Base-by-base conservation (phyloP, 371 early-diverging fungal genomes). In the Mucor circinelloides region DNA sequence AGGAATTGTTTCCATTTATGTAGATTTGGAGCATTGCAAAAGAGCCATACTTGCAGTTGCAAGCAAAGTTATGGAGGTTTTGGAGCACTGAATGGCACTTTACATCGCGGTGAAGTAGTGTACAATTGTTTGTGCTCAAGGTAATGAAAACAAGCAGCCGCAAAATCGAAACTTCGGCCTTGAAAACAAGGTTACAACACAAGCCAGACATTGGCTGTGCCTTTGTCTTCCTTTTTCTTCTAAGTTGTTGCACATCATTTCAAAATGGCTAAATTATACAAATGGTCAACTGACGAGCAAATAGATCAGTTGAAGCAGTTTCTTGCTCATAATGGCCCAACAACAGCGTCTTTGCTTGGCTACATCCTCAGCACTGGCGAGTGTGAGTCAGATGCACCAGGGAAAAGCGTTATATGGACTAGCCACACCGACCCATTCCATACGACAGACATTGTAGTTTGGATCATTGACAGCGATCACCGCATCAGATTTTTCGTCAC, bases 341-440 rank as follows among this genome's bases (percentile, higher is more conserved):
- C 56, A 13, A 67, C 62, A 0, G 32, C 62, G 2, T 27, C 32
- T 12, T 48, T 67, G 2, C 36, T 67, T 1, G 63, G 68, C 8
- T 62, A 38, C 40, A 27, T 67, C 3, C 17, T 57, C 17, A 28
- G 32, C 15, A 32, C 34, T 9, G 55, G 55, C 17, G 23, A 19
- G 2, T 61, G 34, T 15, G 62, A 67, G 6, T 27, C 32, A 5
- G 36, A 46, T 23, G 23, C 61, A 6, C 25, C 23, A 2, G 58
- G 23, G 0, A n/a, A 58, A 28, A 38, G 36, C 23, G 19, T 46
- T 10, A 54, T 69, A 34, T 69, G 60, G 59, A 34, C 59, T 17
- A 40, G 54, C n/a, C 59, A 69, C 52, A 2, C 31, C 0, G 44
- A 69, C 23, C 69, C 69, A 0, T 63, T 69, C 9, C 31, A 69